Evolutionary conservation across 345 rosid genomes (phyloP), one percentile per base, ranked within the genome.

Genomic region (Anacardium occidentale): DNA sequence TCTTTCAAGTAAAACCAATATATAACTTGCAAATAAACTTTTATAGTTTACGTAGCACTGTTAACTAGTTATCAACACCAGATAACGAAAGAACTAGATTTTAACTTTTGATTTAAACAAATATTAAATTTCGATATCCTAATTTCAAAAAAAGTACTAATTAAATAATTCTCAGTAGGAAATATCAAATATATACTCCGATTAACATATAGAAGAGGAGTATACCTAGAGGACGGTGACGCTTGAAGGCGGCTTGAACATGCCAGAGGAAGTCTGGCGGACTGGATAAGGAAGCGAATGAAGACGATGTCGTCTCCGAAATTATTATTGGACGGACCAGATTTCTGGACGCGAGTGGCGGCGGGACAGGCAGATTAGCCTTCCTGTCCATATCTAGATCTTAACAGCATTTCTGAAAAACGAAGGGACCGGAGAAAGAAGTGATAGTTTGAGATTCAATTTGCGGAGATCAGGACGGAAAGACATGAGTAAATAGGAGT

Each of bases 171-270:
- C 37, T 20, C 0, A 9, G 1, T 14, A 0, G 55, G 7, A 54
- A 54, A 42, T 8, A 67, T 11, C 8, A 44, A 44, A 45, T 17
- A 29, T 29, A 29, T 29, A 29, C 1, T 29, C 32, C 32, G 32
- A 29, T 29, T 29, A 29, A 17, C 1, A 7, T 5, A 57, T 40
- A 6, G 52, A 34, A 64, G 24, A 47, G 44, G 72, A 66, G 71
- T 13, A 66, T 85, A 92, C 98, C 90, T 76, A 86, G 85, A 53
- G 91, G 72, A 20, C 97, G 97, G 71, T 94, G 97, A 71, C 97
- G 97, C 86, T 94, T 92, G 82, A 94, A 50, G 76, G 98, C 98
- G 61, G 97, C 98, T 80, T 89, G 97, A 52, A 94, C 78, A 73
- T 92, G 62, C 77, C 89, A 88, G 75, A 92, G 71, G 34, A 92